phyloP scores from a whole-genome alignment of 805 yeast genomes.

The Myxozyma sirexii region DNA sequence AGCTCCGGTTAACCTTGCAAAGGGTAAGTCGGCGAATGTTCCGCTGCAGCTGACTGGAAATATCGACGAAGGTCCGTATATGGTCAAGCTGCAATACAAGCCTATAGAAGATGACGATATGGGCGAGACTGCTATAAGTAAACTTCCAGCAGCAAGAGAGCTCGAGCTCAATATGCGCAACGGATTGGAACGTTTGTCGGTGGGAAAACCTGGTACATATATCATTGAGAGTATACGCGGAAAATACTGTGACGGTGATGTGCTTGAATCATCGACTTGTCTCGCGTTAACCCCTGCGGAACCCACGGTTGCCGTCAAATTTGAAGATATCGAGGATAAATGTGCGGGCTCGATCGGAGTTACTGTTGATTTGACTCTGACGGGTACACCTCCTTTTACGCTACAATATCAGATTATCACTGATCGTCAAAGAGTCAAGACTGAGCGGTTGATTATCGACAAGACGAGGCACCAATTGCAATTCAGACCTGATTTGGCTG shows the following conservation, averaged over 20 bases:
- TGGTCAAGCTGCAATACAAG: constrained; percentile 41
- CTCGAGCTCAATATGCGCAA: constrained; percentile 19
- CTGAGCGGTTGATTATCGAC: constrained; percentile 40
- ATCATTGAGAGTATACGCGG: constrained; percentile 57
- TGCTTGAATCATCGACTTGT: constrained; percentile 58
- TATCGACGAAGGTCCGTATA: constrained; percentile 52
- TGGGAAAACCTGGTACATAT: constrained; percentile 69
- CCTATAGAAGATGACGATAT: constrained; percentile 10
- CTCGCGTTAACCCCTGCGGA: constrained; percentile 61
- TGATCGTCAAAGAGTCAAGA: constrained; percentile 40
- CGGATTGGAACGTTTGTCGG: constrained; percentile 39
- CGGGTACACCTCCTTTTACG: constrained; percentile 83
- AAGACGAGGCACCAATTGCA: constrained; percentile 57
- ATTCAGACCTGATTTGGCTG: constrained; percentile 79
- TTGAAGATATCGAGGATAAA: constrained; percentile 69
- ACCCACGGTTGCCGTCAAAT: constrained; percentile 51
- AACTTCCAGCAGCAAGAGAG: background rate
- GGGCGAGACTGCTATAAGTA: background rate
- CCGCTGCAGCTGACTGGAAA: constrained; percentile 36
- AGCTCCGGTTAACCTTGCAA: constrained; percentile 39
- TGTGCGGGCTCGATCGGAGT: constrained; percentile 94
- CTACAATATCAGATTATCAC: constrained; percentile 59
- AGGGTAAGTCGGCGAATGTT: constrained; percentile 36
- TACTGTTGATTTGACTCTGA: constrained; percentile 63
- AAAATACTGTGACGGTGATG: constrained; percentile 65